Percentiles rank a stretch among this genome's conserved stretches.
phyloP scores from a whole-genome alignment of 805 yeast genomes.

The Torulaspora quercuum region DNA sequence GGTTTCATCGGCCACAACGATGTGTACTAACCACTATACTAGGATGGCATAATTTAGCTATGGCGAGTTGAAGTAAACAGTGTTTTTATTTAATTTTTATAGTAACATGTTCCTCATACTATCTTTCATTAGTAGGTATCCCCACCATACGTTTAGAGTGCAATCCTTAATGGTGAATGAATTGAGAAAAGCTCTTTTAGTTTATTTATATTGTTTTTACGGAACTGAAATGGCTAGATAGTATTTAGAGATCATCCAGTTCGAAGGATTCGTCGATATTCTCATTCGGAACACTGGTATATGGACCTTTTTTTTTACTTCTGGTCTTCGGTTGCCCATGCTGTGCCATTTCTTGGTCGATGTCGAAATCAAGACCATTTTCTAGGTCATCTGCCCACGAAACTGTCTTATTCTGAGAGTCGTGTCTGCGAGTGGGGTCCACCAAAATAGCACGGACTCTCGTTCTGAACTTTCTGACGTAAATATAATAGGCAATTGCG shows the following conservation, averaged over 20 bases:
- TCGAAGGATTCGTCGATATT: conserved; percentile 29
- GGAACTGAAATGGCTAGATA: too few species aligned
- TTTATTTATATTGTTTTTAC: too few species aligned
- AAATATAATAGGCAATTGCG: conserved; percentile 14
- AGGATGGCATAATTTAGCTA: conserved; percentile 37
- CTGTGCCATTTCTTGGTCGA: conserved; percentile 11
- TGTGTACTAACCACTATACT: conserved; percentile 43
- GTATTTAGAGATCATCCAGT: conserved; percentile 19
- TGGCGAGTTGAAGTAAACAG: too few species aligned
- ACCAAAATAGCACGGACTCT: conserved; percentile 22
- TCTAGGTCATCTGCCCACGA: conserved; percentile 40
- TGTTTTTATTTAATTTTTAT: too few species aligned
- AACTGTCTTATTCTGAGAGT: conserved; percentile 33
- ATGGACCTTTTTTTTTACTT: conserved; percentile 20
- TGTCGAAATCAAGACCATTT: conserved; percentile 20
- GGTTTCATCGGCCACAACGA: conserved; percentile 43
- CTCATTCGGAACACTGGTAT: conserved; percentile 22
- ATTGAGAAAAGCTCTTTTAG: too few species aligned
- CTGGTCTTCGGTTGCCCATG: conserved; percentile 7
- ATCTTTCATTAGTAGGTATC: too few species aligned
- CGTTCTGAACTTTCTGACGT: conserved; percentile 16
- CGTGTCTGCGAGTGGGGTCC: conserved; percentile 21
- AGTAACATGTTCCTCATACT: too few species aligned
- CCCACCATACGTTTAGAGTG: too few species aligned
- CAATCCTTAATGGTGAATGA: too few species aligned